Conservation (phyloP, 495 filamentous ascomycete species). For the Lichenothelia convexa region DNA sequence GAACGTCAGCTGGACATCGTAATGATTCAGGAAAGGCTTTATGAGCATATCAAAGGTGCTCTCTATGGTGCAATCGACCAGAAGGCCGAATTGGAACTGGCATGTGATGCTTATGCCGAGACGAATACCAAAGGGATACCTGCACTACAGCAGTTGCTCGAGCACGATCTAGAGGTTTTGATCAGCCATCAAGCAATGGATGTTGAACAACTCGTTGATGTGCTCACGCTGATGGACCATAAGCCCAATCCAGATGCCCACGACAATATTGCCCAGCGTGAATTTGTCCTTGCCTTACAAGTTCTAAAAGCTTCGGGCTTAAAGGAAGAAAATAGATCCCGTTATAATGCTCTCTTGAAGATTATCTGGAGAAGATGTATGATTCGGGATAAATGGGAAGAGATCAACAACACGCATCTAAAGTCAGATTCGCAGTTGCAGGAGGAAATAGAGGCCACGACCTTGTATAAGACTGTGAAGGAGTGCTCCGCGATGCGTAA, state of each 20-base stretch:
- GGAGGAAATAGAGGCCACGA: slow-evolving; percentile 23
- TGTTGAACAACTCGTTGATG: slow-evolving; percentile 51
- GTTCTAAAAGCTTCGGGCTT: slow-evolving; percentile 34
- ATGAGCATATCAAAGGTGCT: slow-evolving; percentile 36
- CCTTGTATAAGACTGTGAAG: slow-evolving; percentile 31
- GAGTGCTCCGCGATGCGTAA: slow-evolving; percentile 26
- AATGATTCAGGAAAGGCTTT: slow-evolving; percentile 56
- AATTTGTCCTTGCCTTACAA: slow-evolving; percentile 53
- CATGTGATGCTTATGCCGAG: slow-evolving; percentile 45
- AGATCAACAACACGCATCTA: slow-evolving; percentile 34
- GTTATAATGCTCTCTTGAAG: slow-evolving; percentile 36
- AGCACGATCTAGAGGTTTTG: slow-evolving; percentile 42
- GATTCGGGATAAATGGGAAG: slow-evolving; percentile 59
- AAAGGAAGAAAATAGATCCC: slow-evolving; percentile 30
- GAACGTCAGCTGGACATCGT: slow-evolving; percentile 47
- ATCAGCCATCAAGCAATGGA: slow-evolving; percentile 49
- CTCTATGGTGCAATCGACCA: slow-evolving; percentile 55
- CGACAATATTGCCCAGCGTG: slow-evolving; percentile 16
- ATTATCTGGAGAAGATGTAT: slow-evolving; percentile 74
- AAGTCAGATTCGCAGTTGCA: slow-evolving; percentile 31
- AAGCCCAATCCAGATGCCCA: slow-evolving; percentile 4
- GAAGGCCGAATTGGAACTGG: slow-evolving; percentile 54
- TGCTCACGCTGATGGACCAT: slow-evolving; percentile 53
- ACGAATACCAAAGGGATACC: slow-evolving; percentile 38
- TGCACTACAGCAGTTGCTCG: slow-evolving; percentile 44